Conservation (phyloP, 2,329 filamentous ascomycete genomes). For the Ploettnerulaceae sp. region DNA sequence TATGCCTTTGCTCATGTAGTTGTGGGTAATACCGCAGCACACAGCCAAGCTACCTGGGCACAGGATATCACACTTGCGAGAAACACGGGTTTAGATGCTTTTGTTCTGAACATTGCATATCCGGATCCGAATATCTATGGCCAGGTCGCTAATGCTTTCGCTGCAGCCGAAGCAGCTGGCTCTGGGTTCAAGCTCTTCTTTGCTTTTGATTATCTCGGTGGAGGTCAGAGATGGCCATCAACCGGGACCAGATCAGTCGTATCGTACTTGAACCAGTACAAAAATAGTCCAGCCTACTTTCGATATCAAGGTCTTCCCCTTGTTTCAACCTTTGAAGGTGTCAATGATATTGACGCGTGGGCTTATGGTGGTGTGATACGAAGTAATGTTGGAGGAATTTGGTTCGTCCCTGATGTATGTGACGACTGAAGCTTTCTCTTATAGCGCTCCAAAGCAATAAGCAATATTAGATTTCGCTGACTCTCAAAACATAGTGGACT, state of each 20-base stretch:
- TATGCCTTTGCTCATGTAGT: slow-evolving; percentile 32
- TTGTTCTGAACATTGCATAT: slow-evolving; percentile 35
- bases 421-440: neutral
- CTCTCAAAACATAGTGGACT: slow-evolving; percentile 33
- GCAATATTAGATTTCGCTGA: neutral
- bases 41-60: slow-evolving; percentile 31
- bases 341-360: slow-evolving; percentile 41
- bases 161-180: slow-evolving; percentile 30
- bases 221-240: slow-evolving; percentile 27
- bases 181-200: slow-evolving; percentile 32
- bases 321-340: slow-evolving; percentile 50
- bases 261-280: slow-evolving; percentile 32
- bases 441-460: too few relatives aligned
- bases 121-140: slow-evolving; percentile 32
- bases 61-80: slow-evolving; percentile 34
- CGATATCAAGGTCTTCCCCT: slow-evolving; percentile 39
- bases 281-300: slow-evolving; percentile 35
- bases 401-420: slow-evolving; percentile 40
- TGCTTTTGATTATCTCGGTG: slow-evolving; percentile 34
- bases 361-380: slow-evolving; percentile 36
- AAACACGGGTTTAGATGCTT: slow-evolving; percentile 37
- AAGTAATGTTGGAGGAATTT: slow-evolving; percentile 32
- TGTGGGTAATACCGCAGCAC: slow-evolving; percentile 33
- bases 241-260: slow-evolving; percentile 25
- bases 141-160: slow-evolving; percentile 35